Conservation (phyloP, 148 eudicot genomes). For the Rhododendron ovatum region DNA sequence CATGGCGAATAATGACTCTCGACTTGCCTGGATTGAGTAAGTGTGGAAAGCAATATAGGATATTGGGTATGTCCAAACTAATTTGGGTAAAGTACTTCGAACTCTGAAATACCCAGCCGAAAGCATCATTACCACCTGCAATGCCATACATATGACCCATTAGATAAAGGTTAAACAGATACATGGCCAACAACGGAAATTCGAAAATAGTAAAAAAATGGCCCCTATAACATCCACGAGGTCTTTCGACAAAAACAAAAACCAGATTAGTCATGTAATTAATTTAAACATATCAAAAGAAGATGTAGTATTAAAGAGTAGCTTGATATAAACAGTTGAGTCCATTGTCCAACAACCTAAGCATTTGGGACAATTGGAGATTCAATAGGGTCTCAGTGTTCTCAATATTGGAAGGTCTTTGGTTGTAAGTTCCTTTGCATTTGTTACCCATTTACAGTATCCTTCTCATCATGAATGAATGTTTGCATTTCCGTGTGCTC, state of each 20-base stretch:
- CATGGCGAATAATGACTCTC: neutral
- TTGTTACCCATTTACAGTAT: neutral
- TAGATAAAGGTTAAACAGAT: neutral
- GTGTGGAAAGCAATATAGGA: slow-evolving; percentile 92
- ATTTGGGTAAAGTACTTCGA: slow-evolving; percentile 72
- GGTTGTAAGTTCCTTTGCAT: neutral
- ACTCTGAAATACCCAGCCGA: slow-evolving; percentile 93
- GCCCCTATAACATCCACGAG: neutral
- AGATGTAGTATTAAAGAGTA: neutral
- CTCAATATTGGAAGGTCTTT: neutral
- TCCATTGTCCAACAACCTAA: neutral
- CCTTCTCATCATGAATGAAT: neutral
- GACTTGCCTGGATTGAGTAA: slow-evolving; percentile 85
- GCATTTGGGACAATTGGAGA: neutral
- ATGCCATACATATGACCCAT: slow-evolving; percentile 10
- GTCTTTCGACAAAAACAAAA: neutral
- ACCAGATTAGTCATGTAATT: neutral
- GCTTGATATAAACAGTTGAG: neutral
- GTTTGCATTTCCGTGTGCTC: neutral
- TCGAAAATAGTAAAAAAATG: neutral
- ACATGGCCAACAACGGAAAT: neutral
- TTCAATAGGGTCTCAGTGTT: neutral
- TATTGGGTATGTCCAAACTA: slow-evolving; percentile 83
- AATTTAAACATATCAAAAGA: neutral
- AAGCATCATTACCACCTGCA: slow-evolving; percentile 91